Percentiles rank a stretch among this genome's conserved stretches.
Evolutionary conservation across 495 filamentous ascomycete species (phyloP).

Genomic region (Recurvomyces mirabilis): DNA sequence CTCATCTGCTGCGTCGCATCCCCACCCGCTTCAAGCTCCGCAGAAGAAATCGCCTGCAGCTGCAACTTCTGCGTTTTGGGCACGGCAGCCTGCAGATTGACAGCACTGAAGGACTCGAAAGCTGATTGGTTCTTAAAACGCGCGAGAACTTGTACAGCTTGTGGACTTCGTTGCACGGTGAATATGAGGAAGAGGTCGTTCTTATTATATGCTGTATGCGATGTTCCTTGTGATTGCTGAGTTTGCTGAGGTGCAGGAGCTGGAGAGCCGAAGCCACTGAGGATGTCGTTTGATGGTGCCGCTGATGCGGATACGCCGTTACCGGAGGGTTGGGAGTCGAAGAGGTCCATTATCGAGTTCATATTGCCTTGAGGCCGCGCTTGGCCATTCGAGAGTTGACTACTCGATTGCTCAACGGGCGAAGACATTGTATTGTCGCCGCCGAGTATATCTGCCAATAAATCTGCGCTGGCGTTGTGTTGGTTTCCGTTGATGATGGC

Average conservation of each 20-base stretch:
- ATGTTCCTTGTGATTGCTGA: slow-evolving; percentile 23
- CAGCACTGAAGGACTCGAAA: slow-evolving; percentile 50
- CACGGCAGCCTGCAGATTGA: slow-evolving; percentile 84
- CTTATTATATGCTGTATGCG: slow-evolving; percentile 69
- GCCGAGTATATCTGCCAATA: slow-evolving; percentile 80
- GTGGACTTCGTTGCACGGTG: slow-evolving; percentile 66
- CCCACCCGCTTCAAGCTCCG: slow-evolving; percentile 60
- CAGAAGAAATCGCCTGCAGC: slow-evolving; percentile 70
- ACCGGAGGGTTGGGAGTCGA: slow-evolving; percentile 33
- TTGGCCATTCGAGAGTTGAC: slow-evolving; percentile 35
- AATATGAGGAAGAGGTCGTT: slow-evolving; percentile 72
- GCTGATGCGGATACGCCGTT: background rate
- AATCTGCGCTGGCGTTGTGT: slow-evolving; percentile 48
- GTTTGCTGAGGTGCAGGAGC: slow-evolving; percentile 34
- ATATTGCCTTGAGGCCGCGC: slow-evolving; percentile 38
- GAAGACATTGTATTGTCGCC: slow-evolving; percentile 38
- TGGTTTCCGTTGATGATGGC: slow-evolving; percentile 49
- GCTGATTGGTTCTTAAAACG: slow-evolving; percentile 69
- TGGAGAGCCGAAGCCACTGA: slow-evolving; percentile 28
- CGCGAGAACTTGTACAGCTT: slow-evolving; percentile 64
- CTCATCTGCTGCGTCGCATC: slow-evolving; percentile 87
- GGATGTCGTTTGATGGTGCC: background rate
- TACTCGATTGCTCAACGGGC: slow-evolving; percentile 39
- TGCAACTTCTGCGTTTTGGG: slow-evolving; percentile 91
- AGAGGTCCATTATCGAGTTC: slow-evolving; percentile 81